Evolutionary conservation across 805 yeast species (phyloP), one percentile per base, ranked within the genome.

Genomic region (Kluyveromyces lactis): DNA sequence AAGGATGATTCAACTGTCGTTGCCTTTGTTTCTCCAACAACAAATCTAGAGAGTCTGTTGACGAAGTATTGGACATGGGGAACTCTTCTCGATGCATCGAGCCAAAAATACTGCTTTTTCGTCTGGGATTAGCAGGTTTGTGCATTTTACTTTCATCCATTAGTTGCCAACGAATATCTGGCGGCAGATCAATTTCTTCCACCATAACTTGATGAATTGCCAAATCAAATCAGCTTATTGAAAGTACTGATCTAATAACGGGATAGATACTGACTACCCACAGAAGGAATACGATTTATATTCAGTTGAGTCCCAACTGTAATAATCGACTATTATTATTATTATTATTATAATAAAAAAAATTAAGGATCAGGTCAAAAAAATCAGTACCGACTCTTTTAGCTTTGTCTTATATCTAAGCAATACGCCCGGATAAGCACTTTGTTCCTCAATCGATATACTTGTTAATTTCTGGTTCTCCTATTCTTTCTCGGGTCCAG

Each of bases 1-100:
- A 47, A 21, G 72, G 72, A 44, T 68, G 67, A 38, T 62, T 66
- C 44, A 68, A 54, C 50, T 66, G 69, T 40, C 62, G 56, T 36
- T 59, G 50, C 34, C 64, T 58, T 41, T 67, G 71, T 32, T 62
- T 60, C 42, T 68, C 72, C 18, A 68, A 49, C 26, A 68, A 45
- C 36, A 68, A 47, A 21, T 62, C 60, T 36, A 64, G 46, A 2
- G 68, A 61, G 33, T 65, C 69, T 2, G 63, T 47, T 0, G 68
- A 64, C 6, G 67, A 62, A 6, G 44, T 41, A 11, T 52, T 49
- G 23, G 53, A 51, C 12, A 46, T 36, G 11, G 38, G 40, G 28
- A 42, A 45, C 4, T 39, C 36, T 29, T 33, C 37, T 6, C 19
- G 21, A 9, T 6, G 5, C 33, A 30, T 5, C 18, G 33, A 15